Evolutionary conservation across 1,139 yeast species (phyloP).

Genomic region (Geotrichum histeridarum): DNA sequence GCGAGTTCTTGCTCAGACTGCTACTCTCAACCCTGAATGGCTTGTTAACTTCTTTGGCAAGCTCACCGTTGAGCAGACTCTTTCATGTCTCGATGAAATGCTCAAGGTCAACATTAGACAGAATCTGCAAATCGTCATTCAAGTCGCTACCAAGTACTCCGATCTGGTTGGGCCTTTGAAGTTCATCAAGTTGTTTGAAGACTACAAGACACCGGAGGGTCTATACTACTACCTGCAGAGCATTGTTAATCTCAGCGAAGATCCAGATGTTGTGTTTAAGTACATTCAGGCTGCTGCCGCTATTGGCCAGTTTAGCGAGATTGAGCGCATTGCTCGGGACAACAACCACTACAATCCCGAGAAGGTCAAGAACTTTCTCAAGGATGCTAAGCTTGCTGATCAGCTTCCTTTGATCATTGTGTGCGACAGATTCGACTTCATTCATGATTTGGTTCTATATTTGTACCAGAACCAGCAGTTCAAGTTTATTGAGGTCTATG

Average conservation of each 20-base stretch:
- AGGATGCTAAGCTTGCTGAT: constrained; percentile 89
- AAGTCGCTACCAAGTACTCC: constrained; percentile 93
- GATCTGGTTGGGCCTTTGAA: constrained; percentile 85
- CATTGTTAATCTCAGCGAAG: constrained; percentile 88
- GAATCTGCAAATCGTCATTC: constrained; percentile 88
- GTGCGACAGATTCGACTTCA: constrained; percentile 86
- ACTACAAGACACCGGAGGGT: constrained; percentile 87
- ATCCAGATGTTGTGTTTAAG: constrained; percentile 90
- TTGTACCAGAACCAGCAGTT: constrained; percentile 92
- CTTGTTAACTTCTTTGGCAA: constrained; percentile 87
- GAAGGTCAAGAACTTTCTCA: constrained; percentile 92
- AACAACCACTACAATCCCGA: constrained; percentile 94
- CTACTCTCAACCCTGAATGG: constrained; percentile 88
- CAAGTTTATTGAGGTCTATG: constrained; percentile 95
- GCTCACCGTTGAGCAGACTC: constrained; percentile 88
- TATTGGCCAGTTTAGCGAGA: constrained; percentile 85
- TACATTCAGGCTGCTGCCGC: constrained; percentile 92
- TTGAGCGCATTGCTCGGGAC: constrained; percentile 92
- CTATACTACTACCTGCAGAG: constrained; percentile 89
- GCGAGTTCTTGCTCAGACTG: constrained; percentile 79
- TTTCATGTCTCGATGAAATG: constrained; percentile 82
- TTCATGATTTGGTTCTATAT: constrained; percentile 88
- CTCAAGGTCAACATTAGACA: constrained; percentile 75
- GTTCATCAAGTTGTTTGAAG: constrained; percentile 86
- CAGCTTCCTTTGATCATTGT: constrained; percentile 95